Base-by-base conservation (phyloP, 2,329 filamentous ascomycete genomes). In the Dothiorella sarmentorum region DNA sequence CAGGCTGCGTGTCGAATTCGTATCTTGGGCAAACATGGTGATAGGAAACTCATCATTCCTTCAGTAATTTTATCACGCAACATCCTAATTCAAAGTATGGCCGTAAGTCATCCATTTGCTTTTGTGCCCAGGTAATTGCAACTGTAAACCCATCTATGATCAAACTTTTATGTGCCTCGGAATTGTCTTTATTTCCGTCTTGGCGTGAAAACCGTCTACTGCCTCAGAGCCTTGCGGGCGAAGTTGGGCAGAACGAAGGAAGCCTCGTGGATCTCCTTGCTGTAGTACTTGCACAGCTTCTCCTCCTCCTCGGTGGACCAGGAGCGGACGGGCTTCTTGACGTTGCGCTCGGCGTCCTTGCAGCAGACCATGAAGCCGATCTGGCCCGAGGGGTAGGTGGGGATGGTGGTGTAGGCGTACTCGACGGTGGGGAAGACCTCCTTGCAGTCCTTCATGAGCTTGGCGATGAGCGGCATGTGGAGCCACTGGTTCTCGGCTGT, bases 351-450 rank as follows among this genome's bases (percentile, higher is more conserved):
- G 74, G 86, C 80, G 74, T 97, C 93, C 86, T 99, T 97, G 87
- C 84, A 90, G 87, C 94, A 97, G 73, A 99, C 90, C 92, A 99
- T 97, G 87, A 99, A 99, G 74, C 94, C 94, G 71, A 99, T 99
- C 82, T 99, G 94, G 74, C 94, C 94, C 59, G 91, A 96, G 66
- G 94, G 94, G 83, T 99, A 99, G 73, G 94, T 99, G 61, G 94
- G 94, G 77, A 99, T 99, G 70, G 93, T 97, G 71, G 93, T 97
- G 85, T 97, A 99, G 69, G 90, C 94, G 80, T 97, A 99, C 81
- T 99, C 94, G 75, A 89, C 94, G 63, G 90, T 90, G 65, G 94
- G 92, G 87, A 99, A 99, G 76, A 99, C 90, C 77, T 94, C 88
- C 76, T 88, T 88, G 88, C 93, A 97, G 73, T 91, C 85, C 84